Percentiles rank a stretch among this genome's conserved stretches.
These are phyloP conservation scores for Papiliotrema flavescens DNA, from an alignment of 1,284 basidiomycete genomes.

Conservation along the genomic window DNA sequence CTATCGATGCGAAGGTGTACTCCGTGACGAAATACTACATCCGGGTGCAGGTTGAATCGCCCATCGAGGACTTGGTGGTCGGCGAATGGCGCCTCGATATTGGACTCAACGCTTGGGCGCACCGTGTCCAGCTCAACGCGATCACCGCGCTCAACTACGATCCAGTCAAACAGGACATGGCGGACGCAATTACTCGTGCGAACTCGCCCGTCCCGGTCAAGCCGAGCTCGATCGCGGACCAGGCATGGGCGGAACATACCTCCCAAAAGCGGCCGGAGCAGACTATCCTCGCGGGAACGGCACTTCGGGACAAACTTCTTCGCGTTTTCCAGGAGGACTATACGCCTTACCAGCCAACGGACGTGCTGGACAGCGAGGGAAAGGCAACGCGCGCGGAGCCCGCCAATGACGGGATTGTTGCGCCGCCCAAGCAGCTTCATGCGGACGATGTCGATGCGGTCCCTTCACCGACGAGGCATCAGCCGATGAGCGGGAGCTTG, in stretches of 20 bases:
- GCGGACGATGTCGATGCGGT: constrained; percentile 38
- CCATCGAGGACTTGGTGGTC: constrained; percentile 48
- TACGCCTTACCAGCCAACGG: constrained; percentile 22
- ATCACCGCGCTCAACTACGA: constrained; percentile 61
- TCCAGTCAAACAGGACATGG: constrained; percentile 50
- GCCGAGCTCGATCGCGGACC: constrained; percentile 2
- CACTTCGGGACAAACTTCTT: constrained; percentile 65
- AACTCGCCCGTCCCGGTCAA: constrained; percentile 3
- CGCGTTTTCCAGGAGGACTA: constrained; percentile 51
- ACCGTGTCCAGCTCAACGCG: constrained; percentile 67
- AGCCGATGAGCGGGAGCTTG: constrained; percentile 51
- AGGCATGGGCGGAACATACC: background rate
- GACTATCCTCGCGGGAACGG: constrained; percentile 62
- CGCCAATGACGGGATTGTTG: constrained; percentile 13
- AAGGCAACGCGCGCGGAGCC: background rate
- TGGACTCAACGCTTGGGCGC: constrained; percentile 63
- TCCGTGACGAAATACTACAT: constrained; percentile 52
- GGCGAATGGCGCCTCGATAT: constrained; percentile 70
- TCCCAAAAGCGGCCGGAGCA: constrained; percentile 37
- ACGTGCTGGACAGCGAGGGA: background rate
- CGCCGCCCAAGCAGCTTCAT: constrained; percentile 14
- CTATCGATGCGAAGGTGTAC: constrained; percentile 58
- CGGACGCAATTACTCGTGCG: background rate
- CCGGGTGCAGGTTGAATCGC: constrained; percentile 58
- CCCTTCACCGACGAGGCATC: constrained; percentile 13